Evolutionary conservation across 2,329 filamentous ascomycete genomes (phyloP).

Genomic region (Coniochaeta prunicola): DNA sequence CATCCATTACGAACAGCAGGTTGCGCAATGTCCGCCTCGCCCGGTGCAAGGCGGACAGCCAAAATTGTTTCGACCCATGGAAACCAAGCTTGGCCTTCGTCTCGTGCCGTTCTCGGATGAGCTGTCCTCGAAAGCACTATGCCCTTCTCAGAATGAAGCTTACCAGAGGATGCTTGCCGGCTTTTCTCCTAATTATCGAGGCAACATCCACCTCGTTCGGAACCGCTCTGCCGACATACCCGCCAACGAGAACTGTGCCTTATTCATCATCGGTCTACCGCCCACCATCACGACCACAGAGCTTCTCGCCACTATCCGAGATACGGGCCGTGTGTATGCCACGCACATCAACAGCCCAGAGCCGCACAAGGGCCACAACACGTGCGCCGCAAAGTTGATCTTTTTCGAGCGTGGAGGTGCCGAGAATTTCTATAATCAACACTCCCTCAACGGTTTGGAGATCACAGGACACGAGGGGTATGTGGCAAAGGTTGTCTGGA

Average conservation of each 20-base stretch:
- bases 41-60: neutral
- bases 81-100: neutral
- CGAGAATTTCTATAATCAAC: slow-evolving; percentile 20
- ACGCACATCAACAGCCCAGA: slow-evolving; percentile 43
- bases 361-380: slow-evolving; percentile 20
- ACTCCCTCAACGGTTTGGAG: slow-evolving; percentile 21
- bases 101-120: neutral
- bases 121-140: neutral
- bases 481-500: slow-evolving; percentile 32
- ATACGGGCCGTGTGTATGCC: slow-evolving; percentile 43
- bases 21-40: neutral
- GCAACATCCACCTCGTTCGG: slow-evolving; percentile 24
- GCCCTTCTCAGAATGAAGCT: slow-evolving; percentile 1
- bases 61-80: neutral
- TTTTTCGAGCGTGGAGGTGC: slow-evolving; percentile 37
- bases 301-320: slow-evolving; percentile 35
- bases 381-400: slow-evolving; percentile 40
- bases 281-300: slow-evolving; percentile 30
- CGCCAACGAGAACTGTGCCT: slow-evolving; percentile 36
- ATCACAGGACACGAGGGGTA: slow-evolving; percentile 23
- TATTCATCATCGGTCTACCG: slow-evolving; percentile 47
- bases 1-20: neutral
- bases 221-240: slow-evolving; percentile 34
- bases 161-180: slow-evolving; percentile 13
- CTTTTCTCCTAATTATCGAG: slow-evolving; percentile 29